Conservation (phyloP, 2,329 filamentous ascomycete species). For the Botrytis paeoniae region DNA sequence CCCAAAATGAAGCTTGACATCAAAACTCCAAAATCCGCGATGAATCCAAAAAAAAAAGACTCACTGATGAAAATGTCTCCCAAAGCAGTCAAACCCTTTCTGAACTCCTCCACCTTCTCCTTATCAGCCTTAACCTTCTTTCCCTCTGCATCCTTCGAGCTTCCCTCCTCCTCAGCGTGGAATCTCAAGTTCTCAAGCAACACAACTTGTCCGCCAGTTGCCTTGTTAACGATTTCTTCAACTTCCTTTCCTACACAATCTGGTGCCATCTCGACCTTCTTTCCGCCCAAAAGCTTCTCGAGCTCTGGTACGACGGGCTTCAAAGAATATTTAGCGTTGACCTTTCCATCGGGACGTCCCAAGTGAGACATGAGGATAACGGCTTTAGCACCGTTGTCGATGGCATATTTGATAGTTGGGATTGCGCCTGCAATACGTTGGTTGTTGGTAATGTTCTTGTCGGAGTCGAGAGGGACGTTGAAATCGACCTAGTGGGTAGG, state of each 20-base stretch:
- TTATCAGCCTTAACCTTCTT: conserved; percentile 99
- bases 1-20: not conserved
- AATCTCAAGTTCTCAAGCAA: conserved; percentile 98
- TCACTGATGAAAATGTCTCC: conserved; percentile 95
- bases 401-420: conserved; percentile 91
- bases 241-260: conserved; percentile 89
- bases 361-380: conserved; percentile 98
- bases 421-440: conserved; percentile 96
- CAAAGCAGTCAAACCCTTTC: conserved; percentile 89
- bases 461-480: conserved; percentile 92
- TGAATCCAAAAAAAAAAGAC: conserved; percentile 38
- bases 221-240: conserved; percentile 84
- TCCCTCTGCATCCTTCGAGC: conserved; percentile 86
- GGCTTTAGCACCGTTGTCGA: conserved; percentile 85
- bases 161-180: conserved; percentile 97
- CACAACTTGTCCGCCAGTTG: conserved; percentile 76
- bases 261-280: conserved; percentile 80
- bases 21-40: not conserved
- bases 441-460: conserved; percentile 95
- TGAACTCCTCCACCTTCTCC: conserved; percentile 86
- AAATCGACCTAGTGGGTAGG: conserved; percentile 77
- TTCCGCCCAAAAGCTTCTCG: conserved; percentile 77
- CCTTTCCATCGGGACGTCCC: conserved; percentile 87
- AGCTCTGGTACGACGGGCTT: conserved; percentile 88
- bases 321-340: conserved; percentile 90